Evolutionary conservation across 306 rosid genomes (phyloP).

Genomic region (Lithocarpus polystachyus): DNA sequence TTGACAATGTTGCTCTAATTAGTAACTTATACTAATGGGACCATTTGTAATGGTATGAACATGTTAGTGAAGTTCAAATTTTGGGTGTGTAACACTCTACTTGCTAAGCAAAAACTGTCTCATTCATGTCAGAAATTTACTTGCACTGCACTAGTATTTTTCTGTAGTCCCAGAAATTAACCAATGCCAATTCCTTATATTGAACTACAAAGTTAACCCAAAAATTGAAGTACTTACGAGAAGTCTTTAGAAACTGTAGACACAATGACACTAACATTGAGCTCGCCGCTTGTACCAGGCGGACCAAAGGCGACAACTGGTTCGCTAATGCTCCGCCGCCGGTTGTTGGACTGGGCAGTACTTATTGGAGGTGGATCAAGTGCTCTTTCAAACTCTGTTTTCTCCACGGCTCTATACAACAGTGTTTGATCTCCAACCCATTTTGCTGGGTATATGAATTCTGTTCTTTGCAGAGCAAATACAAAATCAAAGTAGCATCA

Average conservation of each 20-base stretch:
- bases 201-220: background rate
- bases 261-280: constrained; percentile 85
- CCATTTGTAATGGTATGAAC: too few species aligned
- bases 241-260: constrained; percentile 74
- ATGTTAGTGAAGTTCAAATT: too few species aligned
- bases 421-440: constrained; percentile 97
- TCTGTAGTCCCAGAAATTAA: too few species aligned
- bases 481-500: background rate
- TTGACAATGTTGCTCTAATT: background rate
- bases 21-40: background rate
- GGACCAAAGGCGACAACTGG: constrained; percentile 87
- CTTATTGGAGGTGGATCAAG: constrained; percentile 74
- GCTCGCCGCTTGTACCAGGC: constrained; percentile 82
- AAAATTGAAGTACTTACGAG: constrained; percentile 46
- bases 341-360: constrained; percentile 18
- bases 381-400: constrained; percentile 59
- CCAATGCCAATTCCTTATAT: too few species aligned
- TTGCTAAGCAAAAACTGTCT: too few species aligned
- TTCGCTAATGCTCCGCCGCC: constrained; percentile 50
- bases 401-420: constrained; percentile 72
- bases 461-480: constrained; percentile 28
- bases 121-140: too few species aligned
- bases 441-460: constrained; percentile 78
- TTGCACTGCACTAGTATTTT: too few species aligned
- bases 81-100: too few species aligned